These are phyloP conservation scores for Fusarium circinatum DNA, from an alignment of 2,329 filamentous ascomycete genomes.

Conservation along the genomic window DNA sequence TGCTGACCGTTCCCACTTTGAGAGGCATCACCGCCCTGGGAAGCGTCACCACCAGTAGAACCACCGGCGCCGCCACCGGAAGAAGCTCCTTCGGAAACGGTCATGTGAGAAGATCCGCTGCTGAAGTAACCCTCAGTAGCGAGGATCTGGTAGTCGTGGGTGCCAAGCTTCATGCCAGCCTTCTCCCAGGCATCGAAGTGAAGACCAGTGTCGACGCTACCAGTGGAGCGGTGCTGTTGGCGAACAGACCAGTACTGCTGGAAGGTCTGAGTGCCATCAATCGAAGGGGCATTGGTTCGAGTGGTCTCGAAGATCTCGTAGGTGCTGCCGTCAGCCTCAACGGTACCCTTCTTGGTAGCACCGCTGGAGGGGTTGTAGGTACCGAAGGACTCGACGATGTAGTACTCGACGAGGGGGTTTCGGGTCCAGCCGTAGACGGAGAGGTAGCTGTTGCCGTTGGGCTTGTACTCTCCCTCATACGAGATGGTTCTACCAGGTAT, in stretches of 20 bases:
- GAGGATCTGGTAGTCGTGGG: constrained; percentile 64
- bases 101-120: constrained; percentile 59
- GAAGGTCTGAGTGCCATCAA: constrained; percentile 61
- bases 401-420: constrained; percentile 52
- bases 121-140: constrained; percentile 65
- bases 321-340: constrained; percentile 49
- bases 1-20: not conserved
- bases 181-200: constrained; percentile 65
- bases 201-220: constrained; percentile 59
- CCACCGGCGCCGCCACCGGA: not conserved
- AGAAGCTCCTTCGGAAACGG: constrained; percentile 46
- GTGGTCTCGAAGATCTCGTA: constrained; percentile 53
- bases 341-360: constrained; percentile 46
- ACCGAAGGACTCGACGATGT: constrained; percentile 51
- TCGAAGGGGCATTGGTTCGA: constrained; percentile 57
- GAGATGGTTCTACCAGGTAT: constrained; percentile 28
- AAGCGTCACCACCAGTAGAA: not conserved
- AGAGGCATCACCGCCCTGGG: not conserved
- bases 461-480: constrained; percentile 47
- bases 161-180: constrained; percentile 60
- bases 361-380: constrained; percentile 47
- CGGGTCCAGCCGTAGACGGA: constrained; percentile 53
- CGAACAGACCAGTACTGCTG: constrained; percentile 65
- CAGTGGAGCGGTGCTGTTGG: constrained; percentile 58
- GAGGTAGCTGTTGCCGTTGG: constrained; percentile 52